A percentile compares a stretch with the other conserved stretches of the same genome.
Conservation (phyloP, 345 rosid species). For the Cochlearia excelsa region DNA sequence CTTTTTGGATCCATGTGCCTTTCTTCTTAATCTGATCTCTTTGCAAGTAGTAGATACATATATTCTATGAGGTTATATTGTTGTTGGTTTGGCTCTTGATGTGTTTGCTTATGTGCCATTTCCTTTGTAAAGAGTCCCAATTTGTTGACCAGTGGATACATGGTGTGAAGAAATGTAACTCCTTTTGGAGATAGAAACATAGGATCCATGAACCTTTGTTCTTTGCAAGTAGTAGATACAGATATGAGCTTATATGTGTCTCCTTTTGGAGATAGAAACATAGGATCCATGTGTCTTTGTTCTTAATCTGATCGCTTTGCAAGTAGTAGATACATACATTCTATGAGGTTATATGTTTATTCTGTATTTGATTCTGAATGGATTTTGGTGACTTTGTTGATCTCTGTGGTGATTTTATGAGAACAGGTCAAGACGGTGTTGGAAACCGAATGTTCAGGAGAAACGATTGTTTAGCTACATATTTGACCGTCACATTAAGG, state of each 20-base stretch:
- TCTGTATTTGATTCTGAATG: not conserved
- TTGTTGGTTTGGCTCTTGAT: slow-evolving; percentile 2
- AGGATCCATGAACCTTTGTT: not conserved
- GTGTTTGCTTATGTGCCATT: slow-evolving; percentile 4
- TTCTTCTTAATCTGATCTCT: slow-evolving; percentile 2
- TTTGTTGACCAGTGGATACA: not conserved
- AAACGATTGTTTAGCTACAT: slow-evolving; percentile 92
- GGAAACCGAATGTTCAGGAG: slow-evolving; percentile 95
- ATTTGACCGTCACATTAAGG: slow-evolving; percentile 78
- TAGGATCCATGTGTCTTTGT: not conserved
- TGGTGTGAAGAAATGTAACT: not conserved
- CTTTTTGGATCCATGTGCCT: not conserved
- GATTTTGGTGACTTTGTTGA: slow-evolving; percentile 18
- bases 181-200: not conserved
- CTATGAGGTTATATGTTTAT: not conserved
- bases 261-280: not conserved
- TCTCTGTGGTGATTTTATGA: slow-evolving; percentile 13
- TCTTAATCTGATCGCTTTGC: slow-evolving; percentile 7
- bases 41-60: slow-evolving; percentile 1
- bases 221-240: slow-evolving; percentile 5
- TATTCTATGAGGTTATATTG: not conserved
- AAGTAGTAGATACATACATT: not conserved
- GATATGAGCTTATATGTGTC: too few relatives aligned
- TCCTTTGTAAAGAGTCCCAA: not conserved
- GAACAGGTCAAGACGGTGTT: slow-evolving; percentile 65